Evolutionary conservation across 805 yeast species (phyloP), one percentile per base, ranked within the genome.

Genomic region (Wickerhamia fluorescens): DNA sequence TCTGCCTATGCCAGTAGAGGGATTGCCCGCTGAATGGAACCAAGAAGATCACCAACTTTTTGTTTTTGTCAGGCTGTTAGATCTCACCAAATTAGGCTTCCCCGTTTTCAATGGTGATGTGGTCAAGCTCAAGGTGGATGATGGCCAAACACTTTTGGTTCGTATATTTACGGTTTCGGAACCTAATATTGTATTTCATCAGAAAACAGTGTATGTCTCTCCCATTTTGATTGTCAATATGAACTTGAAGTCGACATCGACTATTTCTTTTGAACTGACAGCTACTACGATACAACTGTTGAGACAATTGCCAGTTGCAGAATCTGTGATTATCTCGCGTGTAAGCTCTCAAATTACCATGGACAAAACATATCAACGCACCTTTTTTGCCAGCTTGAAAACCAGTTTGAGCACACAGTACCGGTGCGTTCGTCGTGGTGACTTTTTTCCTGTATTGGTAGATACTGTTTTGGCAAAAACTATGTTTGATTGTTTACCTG

Each of bases 71-170:
- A 63, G 67, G 24, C 58, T 75, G 1, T 48, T 54, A 7, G 77
- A 70, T 24, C 56, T 85, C 16, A 63, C 73, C 13, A 50, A 49
- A 22, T 35, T 61, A n/a, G 64, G 61, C 14, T 55, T 81, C 16
- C 82, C 85, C 0, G 61, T 73, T 14, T 73, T 80, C 37, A 74
- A 79, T 33, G 94, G 94, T 3, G 92, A 82, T 44, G 51, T 69
- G 27, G 76, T 75, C 3, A 51, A 57, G 9, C 27, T 73, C 16
- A 31, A 38, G 7, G 28, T 35, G 9, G 40, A 32, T 3, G 34
- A 27, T 4, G 25, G 30, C 27, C n/a, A n/a, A n/a, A 23, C 17
- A 35, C 23, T 53, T 16, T 44, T 56, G 10, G 61, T 75, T 2
- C 53, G 70, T 32, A 35, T 80, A 0, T 69, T 72, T 36, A 68